A percentile compares a stretch with the other conserved stretches of the same genome.
These are phyloP conservation scores for Trichoderma koningii DNA, from an alignment of 2,329 filamentous ascomycete species.

Conservation along the genomic window DNA sequence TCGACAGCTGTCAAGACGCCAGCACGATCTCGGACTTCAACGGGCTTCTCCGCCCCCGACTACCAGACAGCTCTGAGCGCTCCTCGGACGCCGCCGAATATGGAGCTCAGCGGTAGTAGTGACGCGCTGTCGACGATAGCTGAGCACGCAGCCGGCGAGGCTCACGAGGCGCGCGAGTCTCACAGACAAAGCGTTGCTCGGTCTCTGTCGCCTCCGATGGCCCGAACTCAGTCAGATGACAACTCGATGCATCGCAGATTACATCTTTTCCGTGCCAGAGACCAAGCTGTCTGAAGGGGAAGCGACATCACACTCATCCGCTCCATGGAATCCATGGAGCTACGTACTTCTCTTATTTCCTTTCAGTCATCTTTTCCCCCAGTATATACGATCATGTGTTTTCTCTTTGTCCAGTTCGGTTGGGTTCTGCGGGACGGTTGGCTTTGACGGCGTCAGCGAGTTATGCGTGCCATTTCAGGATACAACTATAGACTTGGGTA, in stretches of 20 bases:
- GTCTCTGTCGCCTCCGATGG: slow-evolving; percentile 2
- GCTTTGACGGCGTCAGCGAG: not conserved
- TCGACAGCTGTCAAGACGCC: slow-evolving; percentile 70
- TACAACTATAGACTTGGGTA: slow-evolving; percentile 23
- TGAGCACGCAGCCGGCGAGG: slow-evolving; percentile 37
- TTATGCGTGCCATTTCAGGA: slow-evolving; percentile 4
- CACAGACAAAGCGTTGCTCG: slow-evolving; percentile 13
- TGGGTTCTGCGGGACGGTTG: not conserved
- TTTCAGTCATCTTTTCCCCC: not conserved
- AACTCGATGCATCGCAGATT: slow-evolving; percentile 35
- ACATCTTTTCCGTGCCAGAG: slow-evolving; percentile 42
- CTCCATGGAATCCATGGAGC: not conserved
- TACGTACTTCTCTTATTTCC: not conserved
- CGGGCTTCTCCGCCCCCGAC: slow-evolving; percentile 60
- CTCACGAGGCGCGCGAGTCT: slow-evolving; percentile 30
- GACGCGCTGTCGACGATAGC: slow-evolving; percentile 40
- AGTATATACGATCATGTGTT: not conserved
- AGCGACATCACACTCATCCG: not conserved
- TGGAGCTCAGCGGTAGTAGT: slow-evolving; percentile 35
- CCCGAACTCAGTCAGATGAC: slow-evolving; percentile 22
- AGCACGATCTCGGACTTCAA: slow-evolving; percentile 55
- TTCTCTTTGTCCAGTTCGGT: not conserved
- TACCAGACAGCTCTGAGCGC: slow-evolving; percentile 64
- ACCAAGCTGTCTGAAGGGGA: slow-evolving; percentile 36
- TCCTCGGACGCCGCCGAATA: slow-evolving; percentile 51